phyloP scores from a whole-genome alignment of 306 rosid genomes.

The Cicer judaicum region DNA sequence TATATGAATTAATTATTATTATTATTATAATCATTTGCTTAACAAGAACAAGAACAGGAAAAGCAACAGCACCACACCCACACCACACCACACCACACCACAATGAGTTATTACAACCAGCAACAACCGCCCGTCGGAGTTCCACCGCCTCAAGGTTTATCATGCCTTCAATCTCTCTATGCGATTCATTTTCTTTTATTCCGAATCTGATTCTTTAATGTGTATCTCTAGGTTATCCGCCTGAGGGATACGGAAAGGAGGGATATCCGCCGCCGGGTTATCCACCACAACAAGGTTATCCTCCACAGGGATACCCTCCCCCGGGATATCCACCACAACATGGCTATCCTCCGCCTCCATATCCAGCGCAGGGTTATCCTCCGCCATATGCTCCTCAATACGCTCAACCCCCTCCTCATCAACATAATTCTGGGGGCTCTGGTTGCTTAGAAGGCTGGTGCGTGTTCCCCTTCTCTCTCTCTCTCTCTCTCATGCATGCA shows the following conservation, averaged over 20 bases:
- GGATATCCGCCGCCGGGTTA: constrained; percentile 67
- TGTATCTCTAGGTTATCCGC: constrained; percentile 71
- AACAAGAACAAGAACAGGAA: neutral
- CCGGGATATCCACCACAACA: constrained; percentile 59
- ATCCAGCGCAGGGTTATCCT: constrained; percentile 56
- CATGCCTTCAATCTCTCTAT: neutral
- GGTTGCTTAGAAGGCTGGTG: constrained; percentile 93
- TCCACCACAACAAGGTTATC: constrained; percentile 47
- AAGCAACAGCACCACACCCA: neutral
- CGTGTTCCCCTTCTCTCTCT: constrained; percentile 5
- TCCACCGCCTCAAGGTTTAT: constrained; percentile 89
- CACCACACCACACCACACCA: no score
- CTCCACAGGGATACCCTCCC: constrained; percentile 57
- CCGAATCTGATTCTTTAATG: neutral
- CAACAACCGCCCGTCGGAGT: constrained; percentile 91
- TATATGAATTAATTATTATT: neutral
- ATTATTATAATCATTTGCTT: neutral
- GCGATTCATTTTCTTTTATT: neutral
- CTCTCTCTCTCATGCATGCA: constrained; percentile 2
- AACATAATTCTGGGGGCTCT: constrained; percentile 40
- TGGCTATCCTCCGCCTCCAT: constrained; percentile 51
- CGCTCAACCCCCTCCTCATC: constrained; percentile 76
- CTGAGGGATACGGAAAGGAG: constrained; percentile 72
- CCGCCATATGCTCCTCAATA: constrained; percentile 78
- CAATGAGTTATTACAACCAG: constrained; percentile 79